These are phyloP conservation scores for Mycena filopes DNA, from an alignment of 768 basidiomycete species.

Conservation along the genomic window DNA sequence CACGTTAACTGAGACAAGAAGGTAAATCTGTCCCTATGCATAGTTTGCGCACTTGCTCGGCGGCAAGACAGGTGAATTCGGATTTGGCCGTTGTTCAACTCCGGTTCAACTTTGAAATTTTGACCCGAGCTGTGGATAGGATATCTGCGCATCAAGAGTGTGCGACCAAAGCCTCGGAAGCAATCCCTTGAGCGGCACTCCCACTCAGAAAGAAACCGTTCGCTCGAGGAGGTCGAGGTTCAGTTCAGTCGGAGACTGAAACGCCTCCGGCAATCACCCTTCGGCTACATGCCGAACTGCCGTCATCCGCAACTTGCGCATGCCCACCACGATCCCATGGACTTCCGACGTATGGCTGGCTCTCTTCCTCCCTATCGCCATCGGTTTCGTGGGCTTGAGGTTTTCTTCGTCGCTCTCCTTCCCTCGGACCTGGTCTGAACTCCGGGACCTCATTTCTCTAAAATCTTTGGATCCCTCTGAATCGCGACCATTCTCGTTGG, in stretches of 20 bases:
- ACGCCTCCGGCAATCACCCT: too few relatives aligned
- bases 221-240: too few relatives aligned
- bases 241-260: too few relatives aligned
- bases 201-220: too few relatives aligned
- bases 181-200: too few relatives aligned
- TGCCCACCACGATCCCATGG: constrained; percentile 11
- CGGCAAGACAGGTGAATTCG: too few relatives aligned
- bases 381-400: constrained; percentile 47
- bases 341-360: constrained; percentile 52
- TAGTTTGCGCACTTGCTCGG: too few relatives aligned
- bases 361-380: constrained; percentile 49
- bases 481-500: constrained; percentile 54
- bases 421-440: constrained; percentile 37
- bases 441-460: constrained; percentile 42
- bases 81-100: too few relatives aligned
- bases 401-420: constrained; percentile 34
- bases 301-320: background rate
- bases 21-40: background rate
- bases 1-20: background rate
- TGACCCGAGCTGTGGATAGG: too few relatives aligned
- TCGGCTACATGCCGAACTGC: background rate
- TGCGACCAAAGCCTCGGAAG: too few relatives aligned
- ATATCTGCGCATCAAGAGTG: too few relatives aligned
- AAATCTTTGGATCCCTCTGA: constrained; percentile 31
- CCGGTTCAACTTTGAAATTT: too few relatives aligned